Percentiles rank a stretch among this genome's conserved stretches.
phyloP scores from a whole-genome alignment of 2,329 filamentous ascomycete species.

The Aspergillus flavus region DNA sequence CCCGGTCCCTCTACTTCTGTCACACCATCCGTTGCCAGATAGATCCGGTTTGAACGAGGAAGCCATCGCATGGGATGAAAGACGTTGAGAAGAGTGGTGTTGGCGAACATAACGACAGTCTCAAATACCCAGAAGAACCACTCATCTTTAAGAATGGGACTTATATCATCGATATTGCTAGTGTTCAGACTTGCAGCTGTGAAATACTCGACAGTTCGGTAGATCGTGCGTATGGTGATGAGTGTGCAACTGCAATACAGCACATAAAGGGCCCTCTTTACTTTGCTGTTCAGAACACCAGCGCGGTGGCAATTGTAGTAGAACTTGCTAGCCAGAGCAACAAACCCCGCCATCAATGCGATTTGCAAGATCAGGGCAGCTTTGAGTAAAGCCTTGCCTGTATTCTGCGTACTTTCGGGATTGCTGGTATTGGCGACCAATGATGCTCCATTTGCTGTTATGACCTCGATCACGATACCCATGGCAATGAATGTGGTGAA shows the following conservation, averaged over 20 bases:
- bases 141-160: slow-evolving; percentile 46
- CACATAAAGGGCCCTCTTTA: slow-evolving; percentile 45
- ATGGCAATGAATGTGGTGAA: slow-evolving; percentile 61
- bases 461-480: slow-evolving; percentile 50
- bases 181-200: slow-evolving; percentile 31
- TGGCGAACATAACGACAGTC: slow-evolving; percentile 53
- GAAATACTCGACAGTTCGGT: slow-evolving; percentile 56
- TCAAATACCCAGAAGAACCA: slow-evolving; percentile 60
- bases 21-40: slow-evolving; percentile 54
- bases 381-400: slow-evolving; percentile 52
- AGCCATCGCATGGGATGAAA: slow-evolving; percentile 55
- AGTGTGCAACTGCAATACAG: slow-evolving; percentile 53
- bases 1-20: slow-evolving; percentile 56
- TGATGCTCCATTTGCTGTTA: slow-evolving; percentile 56
- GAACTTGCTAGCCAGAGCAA: slow-evolving; percentile 50
- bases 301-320: slow-evolving; percentile 46
- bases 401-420: slow-evolving; percentile 38
- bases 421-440: slow-evolving; percentile 46
- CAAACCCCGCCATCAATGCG: slow-evolving; percentile 53
- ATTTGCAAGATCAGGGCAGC: slow-evolving; percentile 55
- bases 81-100: slow-evolving; percentile 54
- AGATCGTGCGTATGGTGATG: slow-evolving; percentile 46
- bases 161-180: slow-evolving; percentile 40
- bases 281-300: slow-evolving; percentile 46
- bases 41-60: slow-evolving; percentile 54